These are phyloP conservation scores for Wickerhamiella azymoides DNA, from an alignment of 805 yeast species.

Conservation along the genomic window DNA sequence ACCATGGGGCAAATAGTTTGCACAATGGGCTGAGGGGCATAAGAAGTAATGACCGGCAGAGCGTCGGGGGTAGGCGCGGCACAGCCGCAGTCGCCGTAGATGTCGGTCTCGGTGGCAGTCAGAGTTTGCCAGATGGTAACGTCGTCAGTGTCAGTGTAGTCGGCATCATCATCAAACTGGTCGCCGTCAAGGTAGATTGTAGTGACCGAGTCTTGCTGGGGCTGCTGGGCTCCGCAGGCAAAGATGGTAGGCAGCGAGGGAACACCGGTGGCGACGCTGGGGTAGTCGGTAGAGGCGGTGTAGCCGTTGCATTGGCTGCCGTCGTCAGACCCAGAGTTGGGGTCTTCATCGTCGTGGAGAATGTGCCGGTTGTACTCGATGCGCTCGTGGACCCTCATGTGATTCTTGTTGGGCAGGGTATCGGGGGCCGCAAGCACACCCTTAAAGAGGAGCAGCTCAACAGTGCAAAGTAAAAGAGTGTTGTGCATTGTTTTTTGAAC, in stretches of 20 bases:
- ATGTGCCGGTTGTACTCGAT: constrained; percentile 3
- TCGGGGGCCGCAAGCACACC: not conserved
- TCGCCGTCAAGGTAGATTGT: not conserved
- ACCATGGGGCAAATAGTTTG: not conserved
- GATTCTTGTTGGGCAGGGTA: not conserved
- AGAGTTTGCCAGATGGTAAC: constrained; percentile 6
- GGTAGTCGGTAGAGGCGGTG: not conserved
- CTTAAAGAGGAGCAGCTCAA: not conserved
- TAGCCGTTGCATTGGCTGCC: not conserved
- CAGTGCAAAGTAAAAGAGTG: not conserved
- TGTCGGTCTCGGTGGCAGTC: constrained; percentile 2
- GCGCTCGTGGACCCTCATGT: constrained; percentile 3
- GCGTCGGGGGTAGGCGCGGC: not conserved
- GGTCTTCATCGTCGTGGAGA: not conserved
- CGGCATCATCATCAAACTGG: constrained; percentile 1
- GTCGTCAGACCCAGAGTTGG: not conserved
- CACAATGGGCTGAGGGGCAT: not conserved
- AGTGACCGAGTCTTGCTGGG: not conserved
- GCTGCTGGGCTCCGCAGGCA: not conserved
- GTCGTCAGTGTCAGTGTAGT: not conserved
- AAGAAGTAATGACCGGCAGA: not conserved
- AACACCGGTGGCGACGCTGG: not conserved
- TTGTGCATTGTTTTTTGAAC: not conserved
- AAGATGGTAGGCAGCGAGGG: not conserved
- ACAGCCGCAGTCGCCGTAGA: not conserved